Base-by-base conservation (phyloP, 1,284 basidiomycete genomes). In the Ustilago loliicola region DNA sequence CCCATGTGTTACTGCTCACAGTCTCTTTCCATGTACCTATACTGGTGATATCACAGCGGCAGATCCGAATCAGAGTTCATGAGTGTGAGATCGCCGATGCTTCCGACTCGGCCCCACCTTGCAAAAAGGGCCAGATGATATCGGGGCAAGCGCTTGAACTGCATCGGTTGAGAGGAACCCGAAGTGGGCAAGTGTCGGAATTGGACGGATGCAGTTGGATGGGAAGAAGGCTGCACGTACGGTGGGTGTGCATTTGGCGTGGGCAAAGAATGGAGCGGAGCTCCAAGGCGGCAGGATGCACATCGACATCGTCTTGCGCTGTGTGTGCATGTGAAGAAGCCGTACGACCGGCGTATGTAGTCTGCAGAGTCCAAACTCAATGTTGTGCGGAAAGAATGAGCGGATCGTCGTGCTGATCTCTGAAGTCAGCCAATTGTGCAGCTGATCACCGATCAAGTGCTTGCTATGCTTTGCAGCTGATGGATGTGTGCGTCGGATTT, bases 241-340 rank as follows among this genome's bases (percentile, higher is more conserved):
- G 23, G 34, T 9, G 17, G 21, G 9, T 25, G 34, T 55, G 53
- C 48, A 55, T 25, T 2, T 13, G 40, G 40, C 21, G 40, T 57
- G 55, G 53, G 53, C 53, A 56, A 40, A 42, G 21, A 15, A 15
- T 54, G n/a, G 50, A 10, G 21, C 57, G 50, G 51, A 61, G 60
- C 38, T 47, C 8, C 19, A 54, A 47, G 13, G n/a, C 9, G 5
- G 40, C 9, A 54, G n/a, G 29, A 40, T 61, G 52, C 40, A 47
- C n/a, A 61, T 54, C 60, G 60, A 61, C 60, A 47, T 30, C 50
- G 59, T 61, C 38, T 45, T 61, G 59, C 50, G 50, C 50, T 42
- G 6, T n/a, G 32, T 27, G 6, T 53, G 59, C 50, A 42, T 61
- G 48, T 1, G n/a, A 27, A n/a, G 30, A 10, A 27, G n/a, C 19